These are phyloP conservation scores for Tuber aestivum DNA, from an alignment of 495 filamentous ascomycete genomes.

Conservation along the genomic window DNA sequence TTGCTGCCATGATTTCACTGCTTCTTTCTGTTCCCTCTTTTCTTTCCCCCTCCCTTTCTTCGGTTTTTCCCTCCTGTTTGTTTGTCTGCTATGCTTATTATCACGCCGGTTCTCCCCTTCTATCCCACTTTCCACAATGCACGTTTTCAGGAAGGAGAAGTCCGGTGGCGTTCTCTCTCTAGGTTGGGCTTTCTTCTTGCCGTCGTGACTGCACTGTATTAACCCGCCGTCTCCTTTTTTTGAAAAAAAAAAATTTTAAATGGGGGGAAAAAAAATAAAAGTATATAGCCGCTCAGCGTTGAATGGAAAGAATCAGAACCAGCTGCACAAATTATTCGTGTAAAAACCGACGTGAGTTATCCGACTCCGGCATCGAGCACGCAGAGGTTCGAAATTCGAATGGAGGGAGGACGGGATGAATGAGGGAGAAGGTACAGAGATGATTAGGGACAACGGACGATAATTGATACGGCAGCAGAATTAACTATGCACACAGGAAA, in stretches of 20 bases:
- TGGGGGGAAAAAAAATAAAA: slow-evolving; percentile 13
- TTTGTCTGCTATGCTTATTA: background rate
- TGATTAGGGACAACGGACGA: background rate
- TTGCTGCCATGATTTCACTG: background rate
- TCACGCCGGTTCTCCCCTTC: background rate
- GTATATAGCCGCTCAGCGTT: slow-evolving; percentile 15
- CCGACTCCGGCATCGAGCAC: background rate
- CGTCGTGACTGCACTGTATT: background rate
- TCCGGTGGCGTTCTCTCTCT: background rate
- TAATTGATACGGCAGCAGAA: background rate
- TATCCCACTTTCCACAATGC: background rate
- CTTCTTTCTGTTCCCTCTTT: background rate
- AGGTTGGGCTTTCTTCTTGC: background rate
- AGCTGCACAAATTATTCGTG: slow-evolving; percentile 1
- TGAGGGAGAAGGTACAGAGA: background rate
- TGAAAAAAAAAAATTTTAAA: slow-evolving; percentile 4
- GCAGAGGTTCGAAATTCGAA: background rate
- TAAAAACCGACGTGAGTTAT: background rate
- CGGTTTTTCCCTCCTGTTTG: background rate
- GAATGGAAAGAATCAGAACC: slow-evolving; percentile 11
- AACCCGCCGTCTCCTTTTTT: background rate
- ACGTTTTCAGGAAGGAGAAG: background rate
- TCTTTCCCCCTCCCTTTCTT: background rate
- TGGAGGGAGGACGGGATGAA: background rate
- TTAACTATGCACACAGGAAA: background rate